Percentiles rank a stretch among this genome's conserved stretches.
These are phyloP conservation scores for Phialocephala subalpina DNA, from an alignment of 2,329 filamentous ascomycete genomes.

Conservation along the genomic window DNA sequence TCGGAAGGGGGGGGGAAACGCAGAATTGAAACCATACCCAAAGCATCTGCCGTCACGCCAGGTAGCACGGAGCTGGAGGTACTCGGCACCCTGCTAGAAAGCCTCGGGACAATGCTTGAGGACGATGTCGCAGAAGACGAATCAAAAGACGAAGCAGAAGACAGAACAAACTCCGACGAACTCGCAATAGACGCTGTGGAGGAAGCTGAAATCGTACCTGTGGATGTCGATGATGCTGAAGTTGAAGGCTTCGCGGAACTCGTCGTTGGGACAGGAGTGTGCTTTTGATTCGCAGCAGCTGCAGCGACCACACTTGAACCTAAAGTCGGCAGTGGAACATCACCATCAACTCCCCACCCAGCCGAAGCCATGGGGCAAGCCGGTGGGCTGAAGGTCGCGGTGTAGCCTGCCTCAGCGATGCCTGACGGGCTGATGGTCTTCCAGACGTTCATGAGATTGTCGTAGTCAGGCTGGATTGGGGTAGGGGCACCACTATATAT, in stretches of 20 bases:
- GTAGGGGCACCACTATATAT: constrained; percentile 67
- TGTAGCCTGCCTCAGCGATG: constrained; percentile 69
- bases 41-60: not conserved
- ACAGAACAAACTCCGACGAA: not conserved
- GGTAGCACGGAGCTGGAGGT: not conserved
- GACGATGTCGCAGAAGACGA: not conserved
- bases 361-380: constrained; percentile 75
- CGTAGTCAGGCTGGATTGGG: constrained; percentile 78
- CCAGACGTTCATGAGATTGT: constrained; percentile 80
- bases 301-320: constrained; percentile 47
- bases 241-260: not conserved
- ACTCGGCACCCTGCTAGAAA: too few relatives aligned
- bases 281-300: constrained; percentile 16
- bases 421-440: constrained; percentile 71
- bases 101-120: not conserved
- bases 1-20: not conserved
- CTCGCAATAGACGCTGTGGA: not conserved
- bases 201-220: not conserved
- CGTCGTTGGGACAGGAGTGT: constrained; percentile 1
- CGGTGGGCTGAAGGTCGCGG: constrained; percentile 66
- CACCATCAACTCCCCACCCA: constrained; percentile 77
- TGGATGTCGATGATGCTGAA: not conserved
- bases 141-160: not conserved
- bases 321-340: constrained; percentile 72
- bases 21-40: not conserved